Conservation (phyloP, 2,329 filamentous ascomycete species). For the Diaporthe longicolla region DNA sequence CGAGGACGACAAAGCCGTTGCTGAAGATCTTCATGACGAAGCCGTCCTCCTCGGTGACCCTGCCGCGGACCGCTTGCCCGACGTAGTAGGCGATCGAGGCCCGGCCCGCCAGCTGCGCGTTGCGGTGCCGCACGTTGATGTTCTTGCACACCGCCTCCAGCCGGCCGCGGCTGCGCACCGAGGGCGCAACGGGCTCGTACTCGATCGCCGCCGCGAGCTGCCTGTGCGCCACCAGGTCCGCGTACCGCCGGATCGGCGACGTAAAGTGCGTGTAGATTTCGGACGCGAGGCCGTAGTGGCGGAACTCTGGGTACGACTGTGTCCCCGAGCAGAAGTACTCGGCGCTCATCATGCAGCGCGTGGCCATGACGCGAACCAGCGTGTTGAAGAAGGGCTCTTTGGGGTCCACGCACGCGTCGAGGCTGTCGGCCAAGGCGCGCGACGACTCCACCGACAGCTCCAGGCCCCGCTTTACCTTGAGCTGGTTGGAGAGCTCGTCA, state of each 20-base stretch:
- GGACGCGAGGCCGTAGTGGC: slow-evolving; percentile 95
- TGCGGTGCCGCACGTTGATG: slow-evolving; percentile 97
- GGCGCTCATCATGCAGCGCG: slow-evolving; percentile 98
- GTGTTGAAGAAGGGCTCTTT: slow-evolving; percentile 98
- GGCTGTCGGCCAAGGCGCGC: slow-evolving; percentile 91
- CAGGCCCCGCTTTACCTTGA: slow-evolving; percentile 87
- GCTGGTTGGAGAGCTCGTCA: slow-evolving; percentile 91
- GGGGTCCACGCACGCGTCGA: slow-evolving; percentile 86
- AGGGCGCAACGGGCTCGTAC: slow-evolving; percentile 88
- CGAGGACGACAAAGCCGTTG: slow-evolving; percentile 97
- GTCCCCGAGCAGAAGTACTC: slow-evolving; percentile 98
- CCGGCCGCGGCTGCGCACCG: slow-evolving; percentile 83
- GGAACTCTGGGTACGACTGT: slow-evolving; percentile 93
- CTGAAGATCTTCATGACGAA: slow-evolving; percentile 98
- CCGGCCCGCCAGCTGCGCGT: slow-evolving; percentile 94
- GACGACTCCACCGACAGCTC: slow-evolving; percentile 88
- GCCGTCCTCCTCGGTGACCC: slow-evolving; percentile 84
- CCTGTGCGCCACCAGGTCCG: slow-evolving; percentile 93
- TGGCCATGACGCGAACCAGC: slow-evolving; percentile 95
- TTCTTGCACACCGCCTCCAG: slow-evolving; percentile 97
- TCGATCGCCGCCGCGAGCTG: slow-evolving; percentile 96
- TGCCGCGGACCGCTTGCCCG: slow-evolving; percentile 90
- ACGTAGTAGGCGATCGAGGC: slow-evolving; percentile 98
- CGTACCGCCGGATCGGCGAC: slow-evolving; percentile 95
- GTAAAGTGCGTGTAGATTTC: slow-evolving; percentile 99